phyloP scores from a whole-genome alignment of 176 grass and related monocot species.

The Raddia guianensis region DNA sequence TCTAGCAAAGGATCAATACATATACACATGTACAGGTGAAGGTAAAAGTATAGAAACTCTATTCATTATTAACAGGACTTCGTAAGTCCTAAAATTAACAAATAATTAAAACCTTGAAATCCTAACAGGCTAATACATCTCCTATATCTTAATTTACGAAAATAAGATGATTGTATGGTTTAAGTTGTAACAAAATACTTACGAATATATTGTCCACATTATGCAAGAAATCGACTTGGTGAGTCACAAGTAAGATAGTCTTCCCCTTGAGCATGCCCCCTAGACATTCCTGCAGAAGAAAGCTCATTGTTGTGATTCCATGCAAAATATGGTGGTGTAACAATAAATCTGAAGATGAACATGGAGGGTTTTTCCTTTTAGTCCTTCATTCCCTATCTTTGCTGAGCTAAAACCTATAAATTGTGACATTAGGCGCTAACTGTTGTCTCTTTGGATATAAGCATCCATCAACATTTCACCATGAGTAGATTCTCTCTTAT shows the following conservation, averaged over 20 bases:
- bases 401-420: not conserved
- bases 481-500: not conserved
- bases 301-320: constrained; percentile 7
- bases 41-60: too few species aligned
- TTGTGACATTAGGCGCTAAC: not conserved
- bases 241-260: constrained; percentile 76
- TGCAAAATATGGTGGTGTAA: not conserved
- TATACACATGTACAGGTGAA: too few species aligned
- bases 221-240: constrained; percentile 85
- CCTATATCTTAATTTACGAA: not conserved
- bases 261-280: constrained; percentile 60
- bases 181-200: constrained; percentile 30
- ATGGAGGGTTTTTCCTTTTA: not conserved
- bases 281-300: constrained; percentile 58
- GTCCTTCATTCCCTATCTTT: not conserved
- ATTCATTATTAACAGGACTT: too few species aligned
- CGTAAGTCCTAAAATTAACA: too few species aligned
- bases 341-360: not conserved
- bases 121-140: too few species aligned
- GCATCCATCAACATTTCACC: not conserved
- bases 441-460: not conserved
- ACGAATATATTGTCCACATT: constrained; percentile 74
- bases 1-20: too few species aligned
- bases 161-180: not conserved
- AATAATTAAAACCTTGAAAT: too few species aligned